Conservation (phyloP, 768 basidiomycete species). For the Suillus subalutaceus region DNA sequence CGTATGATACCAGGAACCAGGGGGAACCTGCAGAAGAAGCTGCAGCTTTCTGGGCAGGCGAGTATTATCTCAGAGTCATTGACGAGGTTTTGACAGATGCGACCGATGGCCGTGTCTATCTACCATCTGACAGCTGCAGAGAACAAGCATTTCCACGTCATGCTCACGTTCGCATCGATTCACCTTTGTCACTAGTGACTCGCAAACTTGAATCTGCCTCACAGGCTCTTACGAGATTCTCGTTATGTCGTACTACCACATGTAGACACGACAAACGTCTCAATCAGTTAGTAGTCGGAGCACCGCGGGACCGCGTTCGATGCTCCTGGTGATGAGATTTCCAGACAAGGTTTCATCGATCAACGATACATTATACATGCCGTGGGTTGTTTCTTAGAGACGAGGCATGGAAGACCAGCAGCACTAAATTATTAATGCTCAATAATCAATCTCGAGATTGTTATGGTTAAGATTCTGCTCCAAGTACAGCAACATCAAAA, state of each 20-base stretch:
- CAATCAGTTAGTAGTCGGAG: background rate
- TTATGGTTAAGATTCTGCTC: slow-evolving; percentile 29
- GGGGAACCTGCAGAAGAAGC: too few relatives aligned
- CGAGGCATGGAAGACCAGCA: slow-evolving; percentile 25
- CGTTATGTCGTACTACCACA: background rate
- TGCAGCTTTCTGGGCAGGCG: background rate
- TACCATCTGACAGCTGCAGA: background rate
- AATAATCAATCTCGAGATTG: slow-evolving; percentile 26
- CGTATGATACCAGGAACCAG: too few relatives aligned
- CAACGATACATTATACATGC: background rate
- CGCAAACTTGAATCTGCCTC: background rate
- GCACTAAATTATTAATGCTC: background rate
- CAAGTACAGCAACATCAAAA: slow-evolving; percentile 24
- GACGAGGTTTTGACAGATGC: background rate
- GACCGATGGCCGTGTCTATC: background rate
- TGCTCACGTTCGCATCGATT: background rate
- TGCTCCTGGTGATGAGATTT: slow-evolving; percentile 26
- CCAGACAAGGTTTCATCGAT: too few relatives aligned
- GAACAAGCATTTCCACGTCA: too few relatives aligned
- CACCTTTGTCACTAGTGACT: background rate
- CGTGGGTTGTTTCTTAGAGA: background rate
- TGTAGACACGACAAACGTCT: background rate
- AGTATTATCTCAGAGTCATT: background rate
- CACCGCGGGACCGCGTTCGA: slow-evolving; percentile 25
- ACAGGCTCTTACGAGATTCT: background rate